phyloP scores from a whole-genome alignment of 176 grass and related monocot species.

The Tillandsia leiboldiana region DNA sequence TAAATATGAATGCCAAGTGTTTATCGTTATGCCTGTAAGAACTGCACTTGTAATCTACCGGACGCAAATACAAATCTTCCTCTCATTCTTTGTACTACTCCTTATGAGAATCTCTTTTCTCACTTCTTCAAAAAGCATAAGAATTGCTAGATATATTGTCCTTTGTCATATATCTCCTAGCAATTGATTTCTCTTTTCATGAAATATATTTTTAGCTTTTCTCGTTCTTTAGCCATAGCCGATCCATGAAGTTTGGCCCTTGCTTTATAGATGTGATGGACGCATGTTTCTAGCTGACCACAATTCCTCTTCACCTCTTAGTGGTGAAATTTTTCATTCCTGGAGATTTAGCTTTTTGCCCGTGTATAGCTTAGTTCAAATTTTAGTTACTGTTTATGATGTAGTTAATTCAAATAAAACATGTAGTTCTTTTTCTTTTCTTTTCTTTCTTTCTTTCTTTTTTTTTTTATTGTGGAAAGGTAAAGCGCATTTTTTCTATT shows the following conservation, averaged over 20 bases:
- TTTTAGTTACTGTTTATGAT: background rate
- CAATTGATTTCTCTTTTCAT: background rate
- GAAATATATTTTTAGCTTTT: background rate
- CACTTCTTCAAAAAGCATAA: too few relatives aligned
- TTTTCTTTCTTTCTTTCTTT: too few relatives aligned
- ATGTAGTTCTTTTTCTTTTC: too few relatives aligned
- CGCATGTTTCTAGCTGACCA: background rate
- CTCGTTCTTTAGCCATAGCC: background rate
- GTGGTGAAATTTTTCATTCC: background rate
- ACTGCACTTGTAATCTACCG: background rate
- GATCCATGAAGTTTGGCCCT: too few relatives aligned
- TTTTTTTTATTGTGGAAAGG: too few relatives aligned
- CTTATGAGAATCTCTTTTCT: too few relatives aligned
- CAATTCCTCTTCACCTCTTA: background rate
- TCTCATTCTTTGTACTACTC: too few relatives aligned
- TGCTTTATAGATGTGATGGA: too few relatives aligned
- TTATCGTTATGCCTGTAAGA: background rate
- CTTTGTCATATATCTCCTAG: background rate
- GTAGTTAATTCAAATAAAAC: background rate
- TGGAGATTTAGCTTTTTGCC: background rate
- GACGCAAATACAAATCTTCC: too few relatives aligned
- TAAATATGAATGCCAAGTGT: background rate
- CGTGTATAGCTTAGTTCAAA: background rate
- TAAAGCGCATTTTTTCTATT: too few relatives aligned
- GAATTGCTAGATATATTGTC: background rate